Evolutionary conservation across 2,329 filamentous ascomycete genomes (phyloP).

Genomic region (Colletotrichum trifolii): DNA sequence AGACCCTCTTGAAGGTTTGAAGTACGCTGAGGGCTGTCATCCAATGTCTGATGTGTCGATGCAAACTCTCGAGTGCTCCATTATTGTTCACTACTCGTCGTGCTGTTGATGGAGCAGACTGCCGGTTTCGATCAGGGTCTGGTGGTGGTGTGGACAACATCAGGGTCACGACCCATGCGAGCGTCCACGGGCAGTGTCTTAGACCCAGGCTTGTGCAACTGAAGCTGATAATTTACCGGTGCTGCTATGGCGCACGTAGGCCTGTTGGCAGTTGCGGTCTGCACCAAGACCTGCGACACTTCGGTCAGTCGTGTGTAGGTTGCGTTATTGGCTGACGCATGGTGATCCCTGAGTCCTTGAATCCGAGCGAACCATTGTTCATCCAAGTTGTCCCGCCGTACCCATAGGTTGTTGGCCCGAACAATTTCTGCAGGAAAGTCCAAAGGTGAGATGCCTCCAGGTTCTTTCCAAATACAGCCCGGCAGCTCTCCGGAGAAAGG

Average conservation of each 20-base stretch:
- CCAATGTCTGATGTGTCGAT: conserved; percentile 1
- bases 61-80: neutral
- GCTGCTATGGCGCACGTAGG: neutral
- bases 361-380: neutral
- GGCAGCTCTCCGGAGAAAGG: no score
- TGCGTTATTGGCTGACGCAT: neutral
- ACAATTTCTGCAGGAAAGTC: neutral
- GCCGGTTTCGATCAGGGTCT: conserved; percentile 3
- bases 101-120: no score
- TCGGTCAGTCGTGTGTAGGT: no score
- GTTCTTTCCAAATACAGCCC: neutral
- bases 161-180: conserved; percentile 10
- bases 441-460: neutral
- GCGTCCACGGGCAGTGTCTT: conserved; percentile 15
- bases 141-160: neutral
- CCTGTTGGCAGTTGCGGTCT: neutral
- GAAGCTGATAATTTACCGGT: conserved; percentile 8
- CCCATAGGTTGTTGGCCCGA: neutral
- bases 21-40: neutral
- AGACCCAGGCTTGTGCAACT: conserved; percentile 7
- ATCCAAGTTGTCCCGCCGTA: neutral
- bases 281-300: no score
- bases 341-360: neutral
- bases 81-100: no score
- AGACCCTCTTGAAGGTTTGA: neutral